Evolutionary conservation across 2,329 filamentous ascomycete species (phyloP), one percentile per base, ranked within the genome.

Genomic region (Cyphellophora europaea): DNA sequence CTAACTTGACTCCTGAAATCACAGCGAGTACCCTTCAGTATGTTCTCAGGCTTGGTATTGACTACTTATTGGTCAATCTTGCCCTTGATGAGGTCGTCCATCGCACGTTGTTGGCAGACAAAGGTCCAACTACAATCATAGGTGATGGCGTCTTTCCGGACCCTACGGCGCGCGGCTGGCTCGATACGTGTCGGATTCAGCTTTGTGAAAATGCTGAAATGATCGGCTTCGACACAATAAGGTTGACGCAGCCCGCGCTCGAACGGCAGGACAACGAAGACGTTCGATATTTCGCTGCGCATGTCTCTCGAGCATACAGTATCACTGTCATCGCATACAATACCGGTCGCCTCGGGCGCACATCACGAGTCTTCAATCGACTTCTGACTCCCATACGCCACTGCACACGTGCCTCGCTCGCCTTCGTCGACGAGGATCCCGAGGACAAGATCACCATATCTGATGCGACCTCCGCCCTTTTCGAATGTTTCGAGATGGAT

Each of bases 91-190:
- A 45, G 12, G 11, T 8, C 8, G 6, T 6, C 11, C 13, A 19
- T 6, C 33, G 38, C 3, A 42, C 47, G 17, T 36, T 52, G 6
- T 48, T 59, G 16, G 44, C 42, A 14, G 50, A 47, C 27, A 48
- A 54, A n/a, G 57, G 57, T 2, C 53, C 48, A 36, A 61, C 57
- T 5, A 60, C 59, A 33, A 55, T 60, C 15, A 58, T 61, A 15
- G 57, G 56, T 5, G 52, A 60, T 36, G n/a, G n/a, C n/a, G 50
- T 51, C 28, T 38, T 53, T 32, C 6, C 11, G 38, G 51, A 56
- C 23, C 41, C 51, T 11, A 49, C 50, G 5, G 51, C 51, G 11
- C 13, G 8, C 6, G 17, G 17, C 16, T 32, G 30, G 30, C 11
- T 10, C 8, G 18, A 21, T 32, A 10, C 11, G 10, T 8, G 11